Evolutionary conservation across 306 rosid species (phyloP).

Genomic region (Sesbania bispinosa): DNA sequence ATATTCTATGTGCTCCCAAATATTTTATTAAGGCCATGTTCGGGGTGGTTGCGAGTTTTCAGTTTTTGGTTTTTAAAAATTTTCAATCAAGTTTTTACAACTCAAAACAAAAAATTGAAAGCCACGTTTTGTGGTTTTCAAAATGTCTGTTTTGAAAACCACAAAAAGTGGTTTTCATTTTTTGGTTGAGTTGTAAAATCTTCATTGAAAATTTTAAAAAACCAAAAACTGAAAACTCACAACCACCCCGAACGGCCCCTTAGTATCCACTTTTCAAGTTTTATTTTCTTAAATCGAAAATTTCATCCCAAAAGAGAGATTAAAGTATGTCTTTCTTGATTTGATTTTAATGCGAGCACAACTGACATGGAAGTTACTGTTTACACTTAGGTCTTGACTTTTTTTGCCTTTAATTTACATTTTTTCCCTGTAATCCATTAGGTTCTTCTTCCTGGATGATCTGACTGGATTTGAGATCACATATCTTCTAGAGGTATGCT

Average conservation of each 20-base stretch:
- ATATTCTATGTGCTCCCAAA: neutral
- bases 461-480: conserved; percentile 86
- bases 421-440: conserved; percentile 10
- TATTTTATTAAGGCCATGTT: no score
- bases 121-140: no score
- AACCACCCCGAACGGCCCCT: no score
- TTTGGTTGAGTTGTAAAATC: no score
- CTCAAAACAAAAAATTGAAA: no score
- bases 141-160: no score
- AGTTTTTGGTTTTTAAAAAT: no score
- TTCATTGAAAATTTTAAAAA: no score
- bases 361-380: neutral
- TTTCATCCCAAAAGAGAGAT: neutral
- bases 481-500: conserved; percentile 70
- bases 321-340: neutral
- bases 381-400: neutral
- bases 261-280: neutral
- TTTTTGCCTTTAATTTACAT: neutral
- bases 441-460: conserved; percentile 97
- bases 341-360: neutral
- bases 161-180: no score
- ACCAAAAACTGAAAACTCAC: no score
- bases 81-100: no score
- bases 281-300: neutral
- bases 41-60: no score